Percentiles rank a stretch among this genome's conserved stretches.
phyloP scores from a whole-genome alignment of 768 basidiomycete genomes.

The Suillus subalutaceus region DNA sequence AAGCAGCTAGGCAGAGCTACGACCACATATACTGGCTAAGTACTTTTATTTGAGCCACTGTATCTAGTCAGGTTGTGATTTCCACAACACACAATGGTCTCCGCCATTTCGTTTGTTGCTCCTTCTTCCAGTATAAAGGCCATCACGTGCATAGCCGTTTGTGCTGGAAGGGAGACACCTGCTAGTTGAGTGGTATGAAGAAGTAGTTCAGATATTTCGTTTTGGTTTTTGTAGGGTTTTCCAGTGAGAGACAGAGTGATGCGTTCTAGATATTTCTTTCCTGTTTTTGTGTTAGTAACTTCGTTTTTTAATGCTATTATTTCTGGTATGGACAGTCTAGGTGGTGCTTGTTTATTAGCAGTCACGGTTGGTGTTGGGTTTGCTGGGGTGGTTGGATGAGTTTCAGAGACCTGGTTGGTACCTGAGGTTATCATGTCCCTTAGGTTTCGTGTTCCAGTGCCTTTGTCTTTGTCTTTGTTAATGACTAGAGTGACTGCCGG shows the following conservation, averaged over 20 bases:
- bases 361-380: background rate
- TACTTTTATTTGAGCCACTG: too few species aligned
- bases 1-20: too few species aligned
- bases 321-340: background rate
- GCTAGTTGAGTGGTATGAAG: background rate
- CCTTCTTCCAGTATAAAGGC: background rate
- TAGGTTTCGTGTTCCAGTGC: background rate
- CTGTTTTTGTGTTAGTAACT: background rate
- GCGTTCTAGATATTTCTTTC: background rate
- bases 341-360: background rate
- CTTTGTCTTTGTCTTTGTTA: background rate
- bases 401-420: background rate
- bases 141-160: background rate
- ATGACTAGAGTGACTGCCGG: background rate
- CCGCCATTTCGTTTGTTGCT: too few species aligned
- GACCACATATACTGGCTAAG: too few species aligned
- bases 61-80: too few species aligned
- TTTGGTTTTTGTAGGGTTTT: background rate
- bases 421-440: background rate
- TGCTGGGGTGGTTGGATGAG: background rate
- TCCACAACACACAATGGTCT: too few species aligned
- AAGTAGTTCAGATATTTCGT: background rate
- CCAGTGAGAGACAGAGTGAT: background rate
- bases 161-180: background rate
- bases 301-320: background rate